Base-by-base conservation (phyloP, 2,329 filamentous ascomycete species). In the Colletotrichum sp. region DNA sequence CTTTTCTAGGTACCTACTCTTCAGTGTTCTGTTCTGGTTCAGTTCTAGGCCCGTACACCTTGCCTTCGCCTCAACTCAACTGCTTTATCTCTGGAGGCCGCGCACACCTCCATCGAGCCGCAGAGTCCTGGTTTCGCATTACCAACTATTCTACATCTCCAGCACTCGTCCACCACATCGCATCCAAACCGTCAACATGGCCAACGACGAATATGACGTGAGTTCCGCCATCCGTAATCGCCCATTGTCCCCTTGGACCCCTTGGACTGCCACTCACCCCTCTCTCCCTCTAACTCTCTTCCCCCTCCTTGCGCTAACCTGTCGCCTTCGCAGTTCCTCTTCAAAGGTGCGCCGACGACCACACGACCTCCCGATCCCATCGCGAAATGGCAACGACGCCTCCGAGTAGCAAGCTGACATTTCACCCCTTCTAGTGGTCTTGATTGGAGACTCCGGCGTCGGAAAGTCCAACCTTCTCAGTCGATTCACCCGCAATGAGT, bases 181-280 rank as follows among this genome's bases (percentile, higher is more conserved):
- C 77, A 78, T 80, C 77, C 77, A 65, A 65, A 78, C 81, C 83
- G 83, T 86, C 89, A 90, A 82, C 88, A 99, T 99, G 97, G 97
- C 96, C 85, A 99, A 99, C 93, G 97, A 99, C 92, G 97, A 99
- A 91, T 99, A 99, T 90, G 97, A 99, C 94, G 96, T 99, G 90
- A 91, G 96, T 85, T 62, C 24, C 71, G 32, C 67, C 74, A 55
- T 44, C 64, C 30, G 28, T 59, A 70, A 24, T 64, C 39, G 26
- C n/a, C 68, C 65, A 63, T 52, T 21, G 21, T 44, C 34, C 26
- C 75, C 52, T 66, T 62, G 74, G 28, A 36, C 57, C 49, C 59
- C 30, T 62, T 49, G n/a, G n/a, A 52, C 44, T 21, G 44, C n/a
- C 62, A 36, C 62, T 32, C 65, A 34, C 34, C 76, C 76, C 73